phyloP scores from a whole-genome alignment of 495 filamentous ascomycete genomes.

The Chaetomidium leptoderma region DNA sequence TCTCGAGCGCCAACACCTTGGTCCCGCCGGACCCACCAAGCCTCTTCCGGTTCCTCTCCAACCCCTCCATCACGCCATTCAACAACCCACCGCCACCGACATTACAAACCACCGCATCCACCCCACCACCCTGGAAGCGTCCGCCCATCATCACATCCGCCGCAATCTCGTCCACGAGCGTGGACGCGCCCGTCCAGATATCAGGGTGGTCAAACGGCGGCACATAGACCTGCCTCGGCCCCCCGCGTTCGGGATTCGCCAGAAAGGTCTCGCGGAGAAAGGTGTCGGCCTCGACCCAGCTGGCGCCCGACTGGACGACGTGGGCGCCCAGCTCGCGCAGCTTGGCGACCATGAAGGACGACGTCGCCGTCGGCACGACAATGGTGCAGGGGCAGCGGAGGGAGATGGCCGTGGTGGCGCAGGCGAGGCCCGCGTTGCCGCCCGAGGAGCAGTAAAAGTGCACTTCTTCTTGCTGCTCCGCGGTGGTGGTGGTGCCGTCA shows the following conservation, averaged over 20 bases:
- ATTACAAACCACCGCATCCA: slow-evolving; percentile 73
- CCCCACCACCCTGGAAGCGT: slow-evolving; percentile 13
- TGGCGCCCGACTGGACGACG: slow-evolving; percentile 66
- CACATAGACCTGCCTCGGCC: slow-evolving; percentile 64
- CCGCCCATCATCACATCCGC: slow-evolving; percentile 29
- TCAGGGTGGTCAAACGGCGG: slow-evolving; percentile 85
- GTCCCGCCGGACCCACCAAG: slow-evolving; percentile 32
- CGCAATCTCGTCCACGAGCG: slow-evolving; percentile 68
- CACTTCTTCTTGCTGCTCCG: no score
- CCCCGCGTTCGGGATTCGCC: slow-evolving; percentile 29
- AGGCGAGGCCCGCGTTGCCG: slow-evolving; percentile 90
- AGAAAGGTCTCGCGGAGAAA: slow-evolving; percentile 63
- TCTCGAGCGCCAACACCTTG: slow-evolving; percentile 75
- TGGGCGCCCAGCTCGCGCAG: slow-evolving; percentile 64
- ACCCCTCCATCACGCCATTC: slow-evolving; percentile 69
- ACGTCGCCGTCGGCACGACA: slow-evolving; percentile 68
- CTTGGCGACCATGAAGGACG: slow-evolving; percentile 67
- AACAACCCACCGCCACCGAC: slow-evolving; percentile 89
- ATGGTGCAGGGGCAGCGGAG: slow-evolving; percentile 68
- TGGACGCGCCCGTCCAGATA: slow-evolving; percentile 77
- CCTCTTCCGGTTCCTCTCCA: slow-evolving; percentile 48
- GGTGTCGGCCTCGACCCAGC: slow-evolving; percentile 73
- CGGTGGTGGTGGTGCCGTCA: no score
- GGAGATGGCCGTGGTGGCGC: slow-evolving; percentile 67
- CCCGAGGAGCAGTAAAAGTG: slow-evolving; percentile 89